Base-by-base conservation (phyloP, 352 stramenopile genomes). In the Aphanomyces stellatus region DNA sequence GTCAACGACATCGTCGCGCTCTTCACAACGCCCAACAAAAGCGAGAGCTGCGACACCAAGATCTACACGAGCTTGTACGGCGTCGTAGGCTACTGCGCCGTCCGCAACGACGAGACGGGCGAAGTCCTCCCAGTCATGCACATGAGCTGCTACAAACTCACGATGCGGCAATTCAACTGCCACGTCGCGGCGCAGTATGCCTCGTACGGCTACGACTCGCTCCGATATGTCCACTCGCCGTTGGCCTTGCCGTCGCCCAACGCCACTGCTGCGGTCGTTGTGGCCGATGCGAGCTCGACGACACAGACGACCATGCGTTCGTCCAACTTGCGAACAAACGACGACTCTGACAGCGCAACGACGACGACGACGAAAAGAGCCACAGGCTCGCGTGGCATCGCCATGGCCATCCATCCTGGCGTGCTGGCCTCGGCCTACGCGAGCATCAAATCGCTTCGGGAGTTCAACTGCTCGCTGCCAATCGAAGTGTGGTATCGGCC, bases 401-500 rank as follows among this genome's bases (percentile, higher is more conserved):
- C 69, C n/a, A 71, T 85, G 43, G 76, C 83, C 7, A 75, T 86
- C 1, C 85, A 86, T 40, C 72, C 80, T 15, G 75, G 78, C 30
- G 75, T 82, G 49, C 60, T 89, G 6, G 63, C 72, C 2, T 81
- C 80, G 43, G 82, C 81, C 11, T 89, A 77, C 59, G 80, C 74
- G 24, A 78, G 71, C 15, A 62, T 91, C 19, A 71, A 72, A 5
- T 77, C 71, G 19, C 62, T 90, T 28, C 63, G 78, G 1, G 40
- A 49, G 7, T 65, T 78, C 48, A 76, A 76, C 0, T 90, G 75
- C 64, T 76, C 46, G 31, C 57, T 93, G 8, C 81, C 82, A 0
- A 69, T 93, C 10, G 84, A 93, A 53, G 60, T 93, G 33, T 93
- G 81, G 78, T 91, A 88, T 70, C 77, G 72, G 66, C 40, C 78